Conservation (phyloP, 2,329 filamentous ascomycete species). For the Daldinia sp. region DNA sequence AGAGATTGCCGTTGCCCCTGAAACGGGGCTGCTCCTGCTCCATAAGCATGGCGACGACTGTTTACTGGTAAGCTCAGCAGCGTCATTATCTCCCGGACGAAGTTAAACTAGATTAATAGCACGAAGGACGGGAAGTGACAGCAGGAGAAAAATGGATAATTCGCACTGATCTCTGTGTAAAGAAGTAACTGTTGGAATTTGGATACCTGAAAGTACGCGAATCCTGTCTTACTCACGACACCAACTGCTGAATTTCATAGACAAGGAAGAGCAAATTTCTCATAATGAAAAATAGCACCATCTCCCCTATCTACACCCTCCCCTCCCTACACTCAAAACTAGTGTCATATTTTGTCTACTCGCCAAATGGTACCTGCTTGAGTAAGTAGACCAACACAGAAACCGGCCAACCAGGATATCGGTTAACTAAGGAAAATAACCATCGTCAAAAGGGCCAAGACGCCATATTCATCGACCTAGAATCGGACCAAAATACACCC, state of each 20-base stretch:
- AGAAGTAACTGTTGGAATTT: conserved; percentile 37
- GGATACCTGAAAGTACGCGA: background rate
- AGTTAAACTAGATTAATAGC: conserved; percentile 53
- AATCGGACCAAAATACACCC: too few species aligned
- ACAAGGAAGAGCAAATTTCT: background rate
- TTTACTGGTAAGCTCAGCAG: conserved; percentile 67
- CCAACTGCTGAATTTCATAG: background rate
- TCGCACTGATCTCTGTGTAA: conserved; percentile 80
- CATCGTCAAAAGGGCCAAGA: too few species aligned
- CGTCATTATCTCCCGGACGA: conserved; percentile 49
- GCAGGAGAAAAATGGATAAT: conserved; percentile 92
- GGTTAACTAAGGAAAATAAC: too few species aligned
- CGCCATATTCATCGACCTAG: too few species aligned
- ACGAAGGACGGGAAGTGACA: conserved; percentile 82
- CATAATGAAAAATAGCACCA: too few species aligned
- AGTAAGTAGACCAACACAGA: too few species aligned
- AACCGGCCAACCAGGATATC: too few species aligned
- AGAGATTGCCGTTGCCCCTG: conserved; percentile 75
- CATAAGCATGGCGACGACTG: conserved; percentile 92
- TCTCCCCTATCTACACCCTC: too few species aligned
- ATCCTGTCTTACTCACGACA: background rate
- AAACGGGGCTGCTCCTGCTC: conserved; percentile 85
- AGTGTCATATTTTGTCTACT: too few species aligned
- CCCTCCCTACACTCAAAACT: too few species aligned
- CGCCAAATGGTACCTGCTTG: too few species aligned